Conservation (phyloP, 2,329 filamentous ascomycete genomes). For the Epichloe glyceriae region DNA sequence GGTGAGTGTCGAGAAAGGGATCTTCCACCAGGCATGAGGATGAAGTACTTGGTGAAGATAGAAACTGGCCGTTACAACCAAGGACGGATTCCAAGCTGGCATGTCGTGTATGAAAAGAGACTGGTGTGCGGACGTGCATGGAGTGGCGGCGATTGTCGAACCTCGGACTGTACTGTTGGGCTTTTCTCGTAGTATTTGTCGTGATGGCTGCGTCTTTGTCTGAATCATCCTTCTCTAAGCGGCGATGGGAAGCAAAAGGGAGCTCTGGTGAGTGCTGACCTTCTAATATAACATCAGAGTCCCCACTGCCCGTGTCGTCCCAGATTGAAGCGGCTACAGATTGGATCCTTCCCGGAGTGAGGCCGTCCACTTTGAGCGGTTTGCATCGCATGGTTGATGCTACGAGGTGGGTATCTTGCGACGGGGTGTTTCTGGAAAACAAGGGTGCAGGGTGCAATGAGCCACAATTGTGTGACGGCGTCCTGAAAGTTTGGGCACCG, state of each 20-base stretch:
- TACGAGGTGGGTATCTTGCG: too few species aligned
- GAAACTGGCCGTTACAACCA: background rate
- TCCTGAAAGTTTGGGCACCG: background rate
- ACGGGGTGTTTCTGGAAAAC: background rate
- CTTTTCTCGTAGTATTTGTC: background rate
- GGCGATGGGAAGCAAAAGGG: background rate
- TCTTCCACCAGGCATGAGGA: background rate
- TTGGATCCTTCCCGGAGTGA: background rate
- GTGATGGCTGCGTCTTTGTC: background rate
- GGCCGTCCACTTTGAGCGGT: background rate
- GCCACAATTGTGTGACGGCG: background rate
- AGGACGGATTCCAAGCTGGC: conserved; percentile 1
- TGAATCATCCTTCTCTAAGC: background rate
- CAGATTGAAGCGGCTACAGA: background rate
- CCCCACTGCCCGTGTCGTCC: background rate
- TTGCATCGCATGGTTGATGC: background rate
- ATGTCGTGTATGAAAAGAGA: background rate
- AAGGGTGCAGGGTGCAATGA: background rate
- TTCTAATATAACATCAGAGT: background rate
- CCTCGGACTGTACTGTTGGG: background rate
- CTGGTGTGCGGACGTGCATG: background rate
- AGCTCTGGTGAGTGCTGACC: background rate
- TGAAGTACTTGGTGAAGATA: background rate
- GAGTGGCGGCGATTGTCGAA: background rate
- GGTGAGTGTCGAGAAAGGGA: background rate